These are phyloP conservation scores for Eimeria praecox DNA, from an alignment of 169 alveolate genomes.

Conservation along the genomic window DNA sequence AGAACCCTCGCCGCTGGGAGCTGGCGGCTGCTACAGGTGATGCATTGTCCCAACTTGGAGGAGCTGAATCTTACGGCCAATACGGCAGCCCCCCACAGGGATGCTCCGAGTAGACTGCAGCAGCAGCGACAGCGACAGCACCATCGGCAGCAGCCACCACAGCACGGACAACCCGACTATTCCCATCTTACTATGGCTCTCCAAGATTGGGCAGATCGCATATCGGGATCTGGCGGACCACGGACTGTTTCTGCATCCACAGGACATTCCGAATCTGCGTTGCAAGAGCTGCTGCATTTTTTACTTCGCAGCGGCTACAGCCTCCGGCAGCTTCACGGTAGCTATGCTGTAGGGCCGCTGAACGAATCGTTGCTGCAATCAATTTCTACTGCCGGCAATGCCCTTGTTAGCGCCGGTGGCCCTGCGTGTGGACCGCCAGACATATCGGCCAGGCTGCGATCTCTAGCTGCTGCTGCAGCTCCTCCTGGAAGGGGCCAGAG, in stretches of 20 bases:
- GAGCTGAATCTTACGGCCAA: conserved; percentile 64
- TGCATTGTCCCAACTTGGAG: conserved; percentile 67
- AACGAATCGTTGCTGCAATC: conserved; percentile 59
- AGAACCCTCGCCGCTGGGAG: conserved; percentile 50
- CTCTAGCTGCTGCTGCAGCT: not conserved
- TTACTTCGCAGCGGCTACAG: conserved; percentile 59
- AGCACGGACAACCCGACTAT: not conserved
- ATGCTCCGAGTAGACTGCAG: not conserved
- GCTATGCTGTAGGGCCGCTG: conserved; percentile 46
- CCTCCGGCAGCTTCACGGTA: conserved; percentile 47
- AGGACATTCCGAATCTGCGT: conserved; percentile 31
- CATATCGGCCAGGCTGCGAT: not conserved
- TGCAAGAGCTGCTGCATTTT: conserved; percentile 60
- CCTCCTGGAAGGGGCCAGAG: conserved; percentile 39
- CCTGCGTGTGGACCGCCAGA: conserved; percentile 18
- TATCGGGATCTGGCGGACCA: conserved; percentile 33
- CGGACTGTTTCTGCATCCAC: conserved; percentile 2
- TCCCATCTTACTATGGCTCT: conserved; percentile 35
- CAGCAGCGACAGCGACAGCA: conserved; percentile 59
- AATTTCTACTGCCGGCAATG: conserved; percentile 34
- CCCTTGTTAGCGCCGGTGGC: not conserved
- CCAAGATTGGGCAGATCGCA: conserved; percentile 49
- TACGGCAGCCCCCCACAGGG: conserved; percentile 25
- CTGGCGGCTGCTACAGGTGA: conserved; percentile 67
- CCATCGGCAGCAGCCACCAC: conserved; percentile 36